phyloP scores from a whole-genome alignment of 1,284 basidiomycete genomes.

The Leccinum solheimii region DNA sequence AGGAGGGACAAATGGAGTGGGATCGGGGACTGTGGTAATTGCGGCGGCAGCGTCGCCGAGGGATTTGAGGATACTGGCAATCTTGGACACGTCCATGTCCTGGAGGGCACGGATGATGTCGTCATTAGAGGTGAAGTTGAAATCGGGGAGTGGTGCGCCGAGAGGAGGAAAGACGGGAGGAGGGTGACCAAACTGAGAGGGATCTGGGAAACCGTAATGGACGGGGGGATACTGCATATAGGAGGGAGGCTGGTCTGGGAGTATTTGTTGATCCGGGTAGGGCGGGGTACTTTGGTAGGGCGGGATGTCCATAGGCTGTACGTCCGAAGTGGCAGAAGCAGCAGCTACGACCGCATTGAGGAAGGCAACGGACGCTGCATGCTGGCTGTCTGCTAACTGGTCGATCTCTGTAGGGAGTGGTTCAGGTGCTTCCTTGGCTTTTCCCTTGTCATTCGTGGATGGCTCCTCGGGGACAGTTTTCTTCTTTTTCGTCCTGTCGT shows the following conservation, averaged over 20 bases:
- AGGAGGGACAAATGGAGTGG: slow-evolving; percentile 37
- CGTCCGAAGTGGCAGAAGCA: slow-evolving; percentile 45
- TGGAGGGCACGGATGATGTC: slow-evolving; percentile 70
- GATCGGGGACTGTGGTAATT: slow-evolving; percentile 37
- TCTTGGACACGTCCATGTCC: slow-evolving; percentile 67
- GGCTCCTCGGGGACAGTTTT: not conserved
- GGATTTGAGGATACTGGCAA: slow-evolving; percentile 62
- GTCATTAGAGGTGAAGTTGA: slow-evolving; percentile 63
- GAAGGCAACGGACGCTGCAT: slow-evolving; percentile 51
- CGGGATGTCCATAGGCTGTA: slow-evolving; percentile 23
- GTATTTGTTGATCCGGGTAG: slow-evolving; percentile 33
- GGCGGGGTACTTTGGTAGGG: slow-evolving; percentile 27
- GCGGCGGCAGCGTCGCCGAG: slow-evolving; percentile 57
- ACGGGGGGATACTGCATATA: slow-evolving; percentile 34
- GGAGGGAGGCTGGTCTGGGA: slow-evolving; percentile 26
- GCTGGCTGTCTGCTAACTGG: slow-evolving; percentile 35
- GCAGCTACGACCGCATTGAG: slow-evolving; percentile 60
- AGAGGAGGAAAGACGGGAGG: slow-evolving; percentile 34
- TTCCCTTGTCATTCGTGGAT: slow-evolving; percentile 38
- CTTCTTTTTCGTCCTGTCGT: slow-evolving; percentile 1
- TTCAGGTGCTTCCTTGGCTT: slow-evolving; percentile 37
- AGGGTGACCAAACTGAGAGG: slow-evolving; percentile 31
- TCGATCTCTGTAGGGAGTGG: slow-evolving; percentile 11
- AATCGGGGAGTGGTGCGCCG: slow-evolving; percentile 42
- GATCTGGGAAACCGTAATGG: slow-evolving; percentile 31